Base-by-base conservation (phyloP, 192 early-diverging fungal species). In the Gryganskiella cystojenkinii region DNA sequence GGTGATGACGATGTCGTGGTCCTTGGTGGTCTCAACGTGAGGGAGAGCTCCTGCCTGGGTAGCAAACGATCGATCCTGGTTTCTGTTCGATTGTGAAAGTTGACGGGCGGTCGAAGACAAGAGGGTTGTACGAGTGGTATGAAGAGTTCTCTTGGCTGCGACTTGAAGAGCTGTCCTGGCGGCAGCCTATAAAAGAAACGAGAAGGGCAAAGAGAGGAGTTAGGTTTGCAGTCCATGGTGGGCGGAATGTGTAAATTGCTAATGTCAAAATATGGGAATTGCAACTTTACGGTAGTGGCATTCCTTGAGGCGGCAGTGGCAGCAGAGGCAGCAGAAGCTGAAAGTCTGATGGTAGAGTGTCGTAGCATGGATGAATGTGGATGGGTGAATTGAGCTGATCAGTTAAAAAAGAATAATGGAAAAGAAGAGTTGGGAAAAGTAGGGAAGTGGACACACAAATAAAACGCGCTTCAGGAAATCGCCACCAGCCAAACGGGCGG, bases 1-100 rank as follows among this genome's bases (percentile, higher is more conserved):
- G 42, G 64, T 67, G 45, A 75, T 57, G 25, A 54, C 24, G 2
- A 22, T 11, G 11, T 43, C 37, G 3, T 47, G 34, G 30, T 64
- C 33, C 19, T 56, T 57, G 30, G 44, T 47, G 5, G 58, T 4
- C 6, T 59, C 15, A 8, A 65, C 71, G 0, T 45, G 44, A 4
- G 71, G 71, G 9, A 67, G 33, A 31, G 31, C 9, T 0, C 61
- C 56, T 1, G 22, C n/a, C n/a, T n/a, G n/a, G n/a, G n/a, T n/a
- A n/a, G n/a, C n/a, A n/a, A n/a, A n/a, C 19, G 3, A 49, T 8
- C 1, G 58, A 34, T 5, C n/a, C n/a, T n/a, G n/a, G n/a, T n/a
- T n/a, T n/a, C 31, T 52, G 6, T 34, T 44, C 20, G 20, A 59
- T 27, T 50, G 35, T 27, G 14, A 20, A n/a, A 4, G 37, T 44